These are phyloP conservation scores for Papilionanthe hybrid DNA, from an alignment of 116 monocot genomes.

Conservation along the genomic window DNA sequence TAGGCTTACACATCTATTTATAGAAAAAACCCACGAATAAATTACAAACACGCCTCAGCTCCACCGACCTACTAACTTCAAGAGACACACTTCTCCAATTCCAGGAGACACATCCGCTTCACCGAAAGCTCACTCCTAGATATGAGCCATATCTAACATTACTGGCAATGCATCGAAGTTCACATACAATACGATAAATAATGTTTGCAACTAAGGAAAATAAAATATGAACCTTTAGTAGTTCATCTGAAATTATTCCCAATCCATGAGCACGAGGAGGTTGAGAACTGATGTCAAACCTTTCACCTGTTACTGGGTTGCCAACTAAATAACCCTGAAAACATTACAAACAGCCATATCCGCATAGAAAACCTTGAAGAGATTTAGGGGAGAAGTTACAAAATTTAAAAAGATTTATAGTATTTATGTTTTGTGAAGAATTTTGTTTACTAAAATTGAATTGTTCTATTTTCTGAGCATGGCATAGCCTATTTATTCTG, in stretches of 20 bases:
- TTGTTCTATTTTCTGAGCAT: too few relatives aligned
- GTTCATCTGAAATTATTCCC: slow-evolving; percentile 17
- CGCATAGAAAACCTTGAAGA: background rate
- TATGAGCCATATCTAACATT: too few relatives aligned
- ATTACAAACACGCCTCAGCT: too few relatives aligned
- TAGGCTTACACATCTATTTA: too few relatives aligned
- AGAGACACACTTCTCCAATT: too few relatives aligned
- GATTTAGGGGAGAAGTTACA: background rate
- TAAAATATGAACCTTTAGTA: slow-evolving; percentile 6
- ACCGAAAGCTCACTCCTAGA: too few relatives aligned
- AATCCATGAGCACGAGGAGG: slow-evolving; percentile 16
- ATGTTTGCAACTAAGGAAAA: background rate
- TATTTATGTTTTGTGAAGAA: too few relatives aligned
- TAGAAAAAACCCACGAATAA: too few relatives aligned
- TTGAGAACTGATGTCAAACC: slow-evolving; percentile 7
- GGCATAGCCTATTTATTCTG: too few relatives aligned
- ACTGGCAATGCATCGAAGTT: background rate
- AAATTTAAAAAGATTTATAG: background rate
- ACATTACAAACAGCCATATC: background rate
- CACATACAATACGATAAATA: background rate
- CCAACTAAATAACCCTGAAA: slow-evolving; percentile 20
- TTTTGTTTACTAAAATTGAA: too few relatives aligned
- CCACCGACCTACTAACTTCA: too few relatives aligned
- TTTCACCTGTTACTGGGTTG: slow-evolving; percentile 14
- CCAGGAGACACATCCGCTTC: too few relatives aligned